Evolutionary conservation across 2,329 filamentous ascomycete species (phyloP).

Genomic region (Colletotrichum sp.): DNA sequence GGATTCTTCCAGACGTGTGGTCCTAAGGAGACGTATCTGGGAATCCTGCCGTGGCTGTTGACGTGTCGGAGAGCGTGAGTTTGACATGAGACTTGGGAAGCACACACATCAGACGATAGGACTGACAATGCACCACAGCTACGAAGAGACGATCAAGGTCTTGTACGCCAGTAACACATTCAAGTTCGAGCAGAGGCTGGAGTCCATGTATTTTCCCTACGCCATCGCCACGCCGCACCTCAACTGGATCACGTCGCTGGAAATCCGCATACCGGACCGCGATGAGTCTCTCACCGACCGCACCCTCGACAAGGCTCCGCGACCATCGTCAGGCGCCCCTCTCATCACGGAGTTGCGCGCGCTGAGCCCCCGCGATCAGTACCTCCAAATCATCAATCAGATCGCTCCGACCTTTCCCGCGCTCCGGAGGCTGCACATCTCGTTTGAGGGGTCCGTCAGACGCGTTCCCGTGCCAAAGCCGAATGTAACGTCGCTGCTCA

Average conservation of each 20-base stretch:
- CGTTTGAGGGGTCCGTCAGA: slow-evolving; percentile 20
- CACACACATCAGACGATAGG: background rate
- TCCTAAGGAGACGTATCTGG: slow-evolving; percentile 14
- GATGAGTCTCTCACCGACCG: slow-evolving; percentile 17
- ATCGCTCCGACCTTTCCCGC: slow-evolving; percentile 13
- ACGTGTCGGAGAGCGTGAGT: slow-evolving; percentile 22
- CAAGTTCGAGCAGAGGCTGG: slow-evolving; percentile 20
- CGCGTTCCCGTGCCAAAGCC: slow-evolving; percentile 14
- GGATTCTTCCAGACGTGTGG: slow-evolving; percentile 19
- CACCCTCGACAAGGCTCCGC: slow-evolving; percentile 6
- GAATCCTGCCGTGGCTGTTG: slow-evolving; percentile 15
- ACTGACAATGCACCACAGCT: slow-evolving; percentile 9
- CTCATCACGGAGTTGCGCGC: background rate
- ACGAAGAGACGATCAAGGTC: slow-evolving; percentile 21
- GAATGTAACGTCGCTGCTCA: slow-evolving; percentile 15
- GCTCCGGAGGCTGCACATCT: slow-evolving; percentile 17
- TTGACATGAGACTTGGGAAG: background rate
- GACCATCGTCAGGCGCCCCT: background rate
- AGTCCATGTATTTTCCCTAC: slow-evolving; percentile 19
- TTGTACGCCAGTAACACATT: slow-evolving; percentile 22
- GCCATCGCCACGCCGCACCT: background rate
- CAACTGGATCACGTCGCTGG: slow-evolving; percentile 19
- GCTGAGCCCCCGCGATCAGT: slow-evolving; percentile 5
- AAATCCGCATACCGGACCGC: slow-evolving; percentile 19
- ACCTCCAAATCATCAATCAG: slow-evolving; percentile 2